Conservation (phyloP, 1,284 basidiomycete genomes). For the Malassezia caprae region DNA sequence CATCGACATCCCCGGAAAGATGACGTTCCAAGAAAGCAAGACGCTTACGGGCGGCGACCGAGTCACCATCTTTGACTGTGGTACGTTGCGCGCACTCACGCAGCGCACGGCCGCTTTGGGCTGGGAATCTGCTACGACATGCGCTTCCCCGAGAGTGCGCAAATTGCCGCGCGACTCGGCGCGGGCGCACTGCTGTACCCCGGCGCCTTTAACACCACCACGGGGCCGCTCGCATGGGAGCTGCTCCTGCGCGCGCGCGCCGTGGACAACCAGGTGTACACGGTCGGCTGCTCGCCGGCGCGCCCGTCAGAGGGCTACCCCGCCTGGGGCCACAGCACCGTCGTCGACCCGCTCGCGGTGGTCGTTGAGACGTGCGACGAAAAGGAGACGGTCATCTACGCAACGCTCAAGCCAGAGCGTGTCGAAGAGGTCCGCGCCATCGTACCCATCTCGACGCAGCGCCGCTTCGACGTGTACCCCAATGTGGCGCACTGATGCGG, state of each 20-base stretch:
- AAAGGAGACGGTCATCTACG: slow-evolving; percentile 62
- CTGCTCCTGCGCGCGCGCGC: slow-evolving; percentile 78
- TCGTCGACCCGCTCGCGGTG: slow-evolving; percentile 56
- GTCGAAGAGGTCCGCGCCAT: slow-evolving; percentile 25
- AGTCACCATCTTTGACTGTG: slow-evolving; percentile 78
- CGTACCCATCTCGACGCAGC: slow-evolving; percentile 38
- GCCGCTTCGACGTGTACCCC: slow-evolving; percentile 37
- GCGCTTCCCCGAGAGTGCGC: slow-evolving; percentile 88
- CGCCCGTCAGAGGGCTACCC: slow-evolving; percentile 58
- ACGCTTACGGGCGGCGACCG: slow-evolving; percentile 70
- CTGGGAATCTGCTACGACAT: slow-evolving; percentile 69
- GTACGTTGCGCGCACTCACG: slow-evolving; percentile 47
- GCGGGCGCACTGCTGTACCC: slow-evolving; percentile 77
- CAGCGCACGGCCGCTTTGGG: slow-evolving; percentile 78
- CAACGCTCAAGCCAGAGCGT: slow-evolving; percentile 31
- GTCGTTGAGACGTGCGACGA: slow-evolving; percentile 70
- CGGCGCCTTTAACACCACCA: slow-evolving; percentile 56
- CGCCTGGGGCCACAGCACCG: slow-evolving; percentile 40
- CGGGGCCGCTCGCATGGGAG: slow-evolving; percentile 93
- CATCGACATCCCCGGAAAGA: slow-evolving; percentile 92
- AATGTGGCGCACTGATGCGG: slow-evolving; percentile 18
- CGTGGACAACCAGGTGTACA: slow-evolving; percentile 88
- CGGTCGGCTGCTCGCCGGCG: slow-evolving; percentile 90
- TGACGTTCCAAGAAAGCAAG: slow-evolving; percentile 96
- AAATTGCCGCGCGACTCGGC: slow-evolving; percentile 76